Evolutionary conservation across 2,329 filamentous ascomycete genomes (phyloP), one percentile per base, ranked within the genome.

Genomic region (Fusarium pininemorale): DNA sequence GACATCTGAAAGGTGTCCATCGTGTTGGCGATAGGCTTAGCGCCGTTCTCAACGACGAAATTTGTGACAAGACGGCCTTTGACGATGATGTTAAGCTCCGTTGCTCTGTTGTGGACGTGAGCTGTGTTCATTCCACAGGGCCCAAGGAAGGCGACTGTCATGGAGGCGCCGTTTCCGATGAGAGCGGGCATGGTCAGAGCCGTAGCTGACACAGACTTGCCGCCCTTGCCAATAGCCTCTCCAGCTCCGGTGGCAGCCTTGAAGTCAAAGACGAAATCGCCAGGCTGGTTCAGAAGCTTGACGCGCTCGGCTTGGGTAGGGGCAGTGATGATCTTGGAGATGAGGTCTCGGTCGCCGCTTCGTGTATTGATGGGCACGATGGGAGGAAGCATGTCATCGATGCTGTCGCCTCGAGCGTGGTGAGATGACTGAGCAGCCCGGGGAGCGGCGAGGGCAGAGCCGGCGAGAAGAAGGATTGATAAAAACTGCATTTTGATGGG

Each of bases 1-100:
- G 83, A 81, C 83, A 87, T 86, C 69, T 86, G 82, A 67, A 81
- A 84, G 8, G 77, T 79, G 6, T 77, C 75, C 59, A 87, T 76
- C 42, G 80, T 82, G 72, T 83, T 84, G 57, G 73, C 74, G 56
- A 85, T 81, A 30, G 83, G 79, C 79, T 69, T 69, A 1, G 26
- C 55, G 1, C 66, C 66, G 2, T 69, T 69, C 37, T 69, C 64
- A 0, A 53, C 22, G 1, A 69, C 48, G 6, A 69, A 69, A 5
- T 69, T 69, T 2, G 66, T 69, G 12, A 69, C 64, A 2, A 69
- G 54, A 5, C 66, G 66, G 8, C 66, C 66, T 26, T 69, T 69
- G 26, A 69, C 66, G n/a, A 69, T 26, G 4, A 69, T 69, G 20
- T 69, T 69, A 0, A 69, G 64, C 41, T 69, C 66, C 0, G 66